Percentiles rank a stretch among this genome's conserved stretches.
phyloP scores from a whole-genome alignment of 495 filamentous ascomycete genomes.

The Penicillium antarcticum region DNA sequence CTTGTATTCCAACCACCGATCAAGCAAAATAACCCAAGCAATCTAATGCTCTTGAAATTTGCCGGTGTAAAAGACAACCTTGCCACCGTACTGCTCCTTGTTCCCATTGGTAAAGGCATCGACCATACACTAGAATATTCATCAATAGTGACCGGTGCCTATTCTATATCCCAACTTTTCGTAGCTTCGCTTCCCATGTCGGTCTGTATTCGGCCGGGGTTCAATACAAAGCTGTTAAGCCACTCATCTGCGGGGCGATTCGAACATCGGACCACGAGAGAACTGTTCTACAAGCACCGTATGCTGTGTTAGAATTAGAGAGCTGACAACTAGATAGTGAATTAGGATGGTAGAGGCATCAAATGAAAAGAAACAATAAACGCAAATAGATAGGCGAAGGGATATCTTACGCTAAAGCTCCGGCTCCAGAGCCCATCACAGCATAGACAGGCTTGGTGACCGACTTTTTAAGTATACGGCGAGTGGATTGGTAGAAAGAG shows the following conservation, averaged over 20 bases:
- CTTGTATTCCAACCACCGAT: too few relatives aligned
- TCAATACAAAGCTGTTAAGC: neutral
- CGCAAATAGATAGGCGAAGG: too few relatives aligned
- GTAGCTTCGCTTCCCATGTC: neutral
- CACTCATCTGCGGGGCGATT: neutral
- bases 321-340: neutral
- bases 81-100: neutral
- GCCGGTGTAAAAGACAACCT: neutral
- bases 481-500: conserved; percentile 37
- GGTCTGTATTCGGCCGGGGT: neutral
- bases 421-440: conserved; percentile 28
- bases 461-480: conserved; percentile 28
- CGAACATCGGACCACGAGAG: neutral
- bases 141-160: neutral
- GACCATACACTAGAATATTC: neutral
- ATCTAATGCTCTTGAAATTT: neutral
- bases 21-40: neutral
- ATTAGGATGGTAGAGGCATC: neutral
- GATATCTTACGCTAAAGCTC: conserved; percentile 1
- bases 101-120: neutral
- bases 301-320: neutral
- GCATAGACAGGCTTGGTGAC: conserved; percentile 29
- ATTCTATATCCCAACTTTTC: neutral
- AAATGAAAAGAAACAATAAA: too few relatives aligned
- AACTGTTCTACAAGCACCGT: neutral